Conservation (phyloP, 495 filamentous ascomycete genomes). For the Penicillium atrosanguineum region DNA sequence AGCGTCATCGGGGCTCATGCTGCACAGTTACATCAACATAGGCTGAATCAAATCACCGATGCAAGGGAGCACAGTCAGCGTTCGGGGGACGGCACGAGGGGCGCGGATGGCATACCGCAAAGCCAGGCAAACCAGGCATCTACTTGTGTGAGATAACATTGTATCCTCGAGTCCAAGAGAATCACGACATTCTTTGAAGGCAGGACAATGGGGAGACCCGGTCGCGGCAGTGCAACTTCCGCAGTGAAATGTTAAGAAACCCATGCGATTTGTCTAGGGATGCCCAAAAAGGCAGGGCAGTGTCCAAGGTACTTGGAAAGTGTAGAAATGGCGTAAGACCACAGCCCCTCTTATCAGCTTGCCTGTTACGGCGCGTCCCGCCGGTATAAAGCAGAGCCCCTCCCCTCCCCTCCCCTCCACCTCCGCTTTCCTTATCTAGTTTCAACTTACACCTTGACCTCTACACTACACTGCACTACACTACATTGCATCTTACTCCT, state of each 20-base stretch:
- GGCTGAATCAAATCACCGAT: background rate
- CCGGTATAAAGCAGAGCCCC: constrained; percentile 13
- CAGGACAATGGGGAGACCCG: constrained; percentile 3
- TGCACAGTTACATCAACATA: constrained; percentile 22
- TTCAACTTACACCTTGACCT: background rate
- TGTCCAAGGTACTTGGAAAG: constrained; percentile 12
- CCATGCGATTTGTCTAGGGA: background rate
- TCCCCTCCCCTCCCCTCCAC: constrained; percentile 7
- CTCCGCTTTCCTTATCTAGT: constrained; percentile 7
- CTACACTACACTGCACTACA: background rate
- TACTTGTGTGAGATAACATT: background rate
- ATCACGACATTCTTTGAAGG: constrained; percentile 12
- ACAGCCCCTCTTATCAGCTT: constrained; percentile 19
- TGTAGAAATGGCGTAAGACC: constrained; percentile 18
- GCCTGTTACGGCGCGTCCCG: background rate
- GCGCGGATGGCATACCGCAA: background rate
- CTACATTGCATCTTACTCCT: background rate
- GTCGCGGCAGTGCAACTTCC: constrained; percentile 7
- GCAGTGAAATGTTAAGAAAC: background rate
- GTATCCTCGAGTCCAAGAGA: background rate
- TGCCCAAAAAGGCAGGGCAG: background rate
- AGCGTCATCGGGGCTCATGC: constrained; percentile 19
- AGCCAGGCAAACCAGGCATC: background rate
- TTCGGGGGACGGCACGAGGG: background rate
- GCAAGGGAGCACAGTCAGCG: background rate